A percentile compares a stretch with the other conserved stretches of the same genome.
Evolutionary conservation across 805 yeast genomes (phyloP).

Genomic region (Candida ulmi): DNA sequence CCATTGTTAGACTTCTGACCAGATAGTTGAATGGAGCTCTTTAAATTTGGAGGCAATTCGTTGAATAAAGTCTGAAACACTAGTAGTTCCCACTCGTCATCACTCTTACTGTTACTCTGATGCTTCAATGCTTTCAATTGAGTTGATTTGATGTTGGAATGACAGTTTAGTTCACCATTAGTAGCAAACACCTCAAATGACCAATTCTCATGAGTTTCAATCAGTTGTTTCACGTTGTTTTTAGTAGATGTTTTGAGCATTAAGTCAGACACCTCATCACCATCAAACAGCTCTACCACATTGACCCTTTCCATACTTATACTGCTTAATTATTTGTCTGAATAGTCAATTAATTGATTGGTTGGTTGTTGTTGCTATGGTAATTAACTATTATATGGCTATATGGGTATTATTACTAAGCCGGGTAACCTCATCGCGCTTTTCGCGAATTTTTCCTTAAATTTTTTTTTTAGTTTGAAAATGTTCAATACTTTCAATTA

Average conservation of each 20-base stretch:
- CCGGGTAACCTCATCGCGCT: slow-evolving; percentile 15
- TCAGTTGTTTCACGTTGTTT: not conserved
- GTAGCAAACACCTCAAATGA: slow-evolving; percentile 5
- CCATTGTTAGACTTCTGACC: not conserved
- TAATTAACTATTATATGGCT: too few species aligned
- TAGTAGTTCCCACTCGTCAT: slow-evolving; percentile 8
- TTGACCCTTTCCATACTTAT: not conserved
- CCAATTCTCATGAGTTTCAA: slow-evolving; percentile 5
- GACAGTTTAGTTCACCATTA: slow-evolving; percentile 4
- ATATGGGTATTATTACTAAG: too few species aligned
- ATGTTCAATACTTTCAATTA: not conserved
- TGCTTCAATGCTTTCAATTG: slow-evolving; percentile 1
- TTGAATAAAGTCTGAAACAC: slow-evolving; percentile 8
- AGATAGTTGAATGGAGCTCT: not conserved
- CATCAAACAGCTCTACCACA: not conserved
- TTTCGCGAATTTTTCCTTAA: too few species aligned
- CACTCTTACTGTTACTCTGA: slow-evolving; percentile 2
- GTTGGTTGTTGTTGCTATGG: too few species aligned
- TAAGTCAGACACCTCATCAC: slow-evolving; percentile 9
- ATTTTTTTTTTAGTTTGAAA: not conserved
- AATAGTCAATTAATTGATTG: too few species aligned
- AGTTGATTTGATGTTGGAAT: not conserved
- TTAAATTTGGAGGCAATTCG: not conserved
- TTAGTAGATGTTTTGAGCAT: slow-evolving; percentile 2
- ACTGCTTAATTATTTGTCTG: not conserved